Percentiles rank a stretch among this genome's conserved stretches.
These are phyloP conservation scores for Pichia scutulata DNA, from an alignment of 805 yeast genomes.

Conservation along the genomic window DNA sequence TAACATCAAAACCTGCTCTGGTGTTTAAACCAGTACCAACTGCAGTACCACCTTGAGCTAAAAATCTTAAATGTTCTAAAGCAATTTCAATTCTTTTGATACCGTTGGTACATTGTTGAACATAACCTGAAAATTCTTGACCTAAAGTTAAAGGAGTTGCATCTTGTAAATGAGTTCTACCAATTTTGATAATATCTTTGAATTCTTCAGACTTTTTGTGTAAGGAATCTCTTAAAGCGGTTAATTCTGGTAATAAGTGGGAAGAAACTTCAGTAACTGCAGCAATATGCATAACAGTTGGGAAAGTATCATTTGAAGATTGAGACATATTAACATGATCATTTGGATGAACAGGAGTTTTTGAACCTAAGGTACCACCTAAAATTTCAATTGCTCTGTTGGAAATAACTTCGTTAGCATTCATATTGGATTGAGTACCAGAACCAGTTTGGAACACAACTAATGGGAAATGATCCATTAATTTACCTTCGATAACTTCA, in stretches of 20 bases:
- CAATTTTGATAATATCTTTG: slow-evolving; percentile 86
- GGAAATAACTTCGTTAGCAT: slow-evolving; percentile 97
- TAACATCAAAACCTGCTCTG: slow-evolving; percentile 77
- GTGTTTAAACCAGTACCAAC: slow-evolving; percentile 99
- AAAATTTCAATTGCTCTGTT: slow-evolving; percentile 95
- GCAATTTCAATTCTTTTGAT: slow-evolving; percentile 74
- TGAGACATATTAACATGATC: slow-evolving; percentile 98
- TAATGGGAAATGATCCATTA: slow-evolving; percentile 91
- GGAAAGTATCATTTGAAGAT: slow-evolving; percentile 98
- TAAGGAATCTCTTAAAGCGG: slow-evolving; percentile 70
- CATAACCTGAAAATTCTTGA: slow-evolving; percentile 97
- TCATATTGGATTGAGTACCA: slow-evolving; percentile 98
- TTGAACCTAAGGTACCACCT: slow-evolving; percentile 89
- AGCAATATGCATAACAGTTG: slow-evolving; percentile 99
- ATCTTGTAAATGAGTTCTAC: slow-evolving; percentile 98
- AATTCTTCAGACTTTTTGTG: slow-evolving; percentile 76
- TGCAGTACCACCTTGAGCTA: slow-evolving; percentile 99
- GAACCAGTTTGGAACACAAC: slow-evolving; percentile 99
- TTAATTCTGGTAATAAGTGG: slow-evolving; percentile 73
- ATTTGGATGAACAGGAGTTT: slow-evolving; percentile 94
- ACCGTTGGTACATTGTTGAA: slow-evolving; percentile 87
- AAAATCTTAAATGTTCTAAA: slow-evolving; percentile 65
- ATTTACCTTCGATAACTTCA: slow-evolving; percentile 88
- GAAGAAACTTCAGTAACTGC: slow-evolving; percentile 83
- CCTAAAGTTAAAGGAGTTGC: slow-evolving; percentile 98